Conservation (phyloP, 148 eudicot species). For the Amaranthus cruentus region DNA sequence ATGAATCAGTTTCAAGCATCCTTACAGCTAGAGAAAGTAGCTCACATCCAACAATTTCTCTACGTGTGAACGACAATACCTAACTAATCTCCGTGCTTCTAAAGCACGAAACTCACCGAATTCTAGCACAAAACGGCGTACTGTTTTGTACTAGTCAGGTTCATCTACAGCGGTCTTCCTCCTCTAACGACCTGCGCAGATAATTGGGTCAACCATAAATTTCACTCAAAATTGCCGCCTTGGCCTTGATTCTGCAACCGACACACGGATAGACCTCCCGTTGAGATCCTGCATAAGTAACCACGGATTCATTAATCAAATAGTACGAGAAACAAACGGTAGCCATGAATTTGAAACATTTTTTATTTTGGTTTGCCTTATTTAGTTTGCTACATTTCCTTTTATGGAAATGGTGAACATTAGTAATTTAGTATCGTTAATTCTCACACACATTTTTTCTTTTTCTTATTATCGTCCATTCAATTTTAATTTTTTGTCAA, state of each 20-base stretch:
- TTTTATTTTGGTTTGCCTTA: no score
- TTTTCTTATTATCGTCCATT: no score
- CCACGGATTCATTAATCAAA: neutral
- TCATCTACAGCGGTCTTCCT: conserved; percentile 13
- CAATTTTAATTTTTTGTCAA: no score
- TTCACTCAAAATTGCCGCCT: conserved; percentile 50
- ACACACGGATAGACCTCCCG: conserved; percentile 80
- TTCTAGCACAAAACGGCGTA: conserved; percentile 4
- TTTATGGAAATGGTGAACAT: no score
- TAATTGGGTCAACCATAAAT: conserved; percentile 13
- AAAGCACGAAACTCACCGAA: conserved; percentile 2
- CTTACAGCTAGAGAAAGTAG: neutral
- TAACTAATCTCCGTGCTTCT: neutral
- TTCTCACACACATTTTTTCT: no score
- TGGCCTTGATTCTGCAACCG: conserved; percentile 69
- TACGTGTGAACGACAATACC: neutral
- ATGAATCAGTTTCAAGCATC: conserved; percentile 6
- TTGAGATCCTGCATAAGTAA: conserved; percentile 58
- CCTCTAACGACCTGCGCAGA: conserved; percentile 12
- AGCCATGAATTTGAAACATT: neutral
- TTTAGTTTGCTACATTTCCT: no score
- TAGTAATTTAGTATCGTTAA: no score
- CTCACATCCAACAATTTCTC: conserved; percentile 5
- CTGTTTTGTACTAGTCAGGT: neutral
- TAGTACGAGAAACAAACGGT: neutral